A percentile compares a stretch with the other conserved stretches of the same genome.
Evolutionary conservation across 768 basidiomycete species (phyloP).

Genomic region (Daedalea quercina): DNA sequence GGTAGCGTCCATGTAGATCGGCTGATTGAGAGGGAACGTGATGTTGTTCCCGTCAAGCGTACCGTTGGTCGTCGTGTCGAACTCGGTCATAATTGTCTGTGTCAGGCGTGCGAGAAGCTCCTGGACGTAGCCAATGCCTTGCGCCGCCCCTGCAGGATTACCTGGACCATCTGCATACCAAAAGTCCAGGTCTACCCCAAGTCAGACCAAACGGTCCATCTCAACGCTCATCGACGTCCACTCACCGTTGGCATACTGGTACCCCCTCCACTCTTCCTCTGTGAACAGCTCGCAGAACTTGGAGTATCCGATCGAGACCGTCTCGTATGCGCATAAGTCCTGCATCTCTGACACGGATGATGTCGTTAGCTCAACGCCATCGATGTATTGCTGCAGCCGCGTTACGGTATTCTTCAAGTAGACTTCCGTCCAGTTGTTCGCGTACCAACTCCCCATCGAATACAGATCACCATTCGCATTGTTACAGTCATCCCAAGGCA

Average conservation of each 20-base stretch:
- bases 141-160: conserved; percentile 32
- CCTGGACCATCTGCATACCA: conserved; percentile 39
- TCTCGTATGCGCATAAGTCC: conserved; percentile 36
- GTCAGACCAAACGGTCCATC: too few species aligned
- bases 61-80: conserved; percentile 40
- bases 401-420: conserved; percentile 32
- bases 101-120: conserved; percentile 39
- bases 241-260: conserved; percentile 34
- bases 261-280: conserved; percentile 45
- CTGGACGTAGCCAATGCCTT: conserved; percentile 34
- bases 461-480: conserved; percentile 23
- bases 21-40: conserved; percentile 29
- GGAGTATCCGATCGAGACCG: conserved; percentile 45
- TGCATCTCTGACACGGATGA: conserved; percentile 30
- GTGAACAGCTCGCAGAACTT: conserved; percentile 46
- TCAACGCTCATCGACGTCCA: too few species aligned
- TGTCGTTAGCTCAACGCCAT: conserved; percentile 25
- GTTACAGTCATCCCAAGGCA: conserved; percentile 30
- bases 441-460: conserved; percentile 18
- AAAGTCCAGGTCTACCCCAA: conserved; percentile 15
- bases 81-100: conserved; percentile 27
- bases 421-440: conserved; percentile 29
- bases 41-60: conserved; percentile 35
- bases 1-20: conserved; percentile 38
- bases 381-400: conserved; percentile 27